phyloP scores from a whole-genome alignment of 2,329 filamentous ascomycete genomes.

The Ascochyta lentis region DNA sequence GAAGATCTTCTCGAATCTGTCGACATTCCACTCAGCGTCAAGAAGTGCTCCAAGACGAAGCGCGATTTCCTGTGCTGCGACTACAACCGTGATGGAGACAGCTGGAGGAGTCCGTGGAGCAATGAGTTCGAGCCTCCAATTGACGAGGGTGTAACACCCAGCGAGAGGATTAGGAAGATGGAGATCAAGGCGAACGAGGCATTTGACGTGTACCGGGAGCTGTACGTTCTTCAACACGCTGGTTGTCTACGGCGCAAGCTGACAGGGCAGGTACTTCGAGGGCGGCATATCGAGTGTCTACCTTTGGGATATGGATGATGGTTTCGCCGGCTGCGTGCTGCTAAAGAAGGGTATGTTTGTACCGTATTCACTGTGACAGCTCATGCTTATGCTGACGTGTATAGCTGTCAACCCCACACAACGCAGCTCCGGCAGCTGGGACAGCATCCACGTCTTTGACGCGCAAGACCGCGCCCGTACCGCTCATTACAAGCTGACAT shows the following conservation, averaged over 20 bases:
- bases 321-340: conserved; percentile 93
- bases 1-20: conserved; percentile 98
- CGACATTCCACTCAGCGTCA: conserved; percentile 88
- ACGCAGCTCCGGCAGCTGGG: conserved; percentile 83
- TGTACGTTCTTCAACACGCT: conserved; percentile 57
- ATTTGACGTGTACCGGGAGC: conserved; percentile 93
- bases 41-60: conserved; percentile 84
- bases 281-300: conserved; percentile 96
- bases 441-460: conserved; percentile 98
- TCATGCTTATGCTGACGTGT: conserved; percentile 24
- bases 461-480: conserved; percentile 89
- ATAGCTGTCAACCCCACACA: conserved; percentile 70
- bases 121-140: conserved; percentile 96
- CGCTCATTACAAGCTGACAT: conserved; percentile 97
- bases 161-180: conserved; percentile 89
- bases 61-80: conserved; percentile 98
- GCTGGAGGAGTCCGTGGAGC: conserved; percentile 97
- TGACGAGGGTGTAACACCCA: conserved; percentile 83
- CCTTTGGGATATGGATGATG: conserved; percentile 97
- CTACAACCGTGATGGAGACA: conserved; percentile 99
- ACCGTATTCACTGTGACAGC: neutral
- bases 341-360: conserved; percentile 82
- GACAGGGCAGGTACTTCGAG: conserved; percentile 75
- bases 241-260: conserved; percentile 17
- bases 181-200: conserved; percentile 94